Percentiles rank a stretch among this genome's conserved stretches.
Evolutionary conservation across 306 rosid genomes (phyloP).

Genomic region (Castanea crenata): DNA sequence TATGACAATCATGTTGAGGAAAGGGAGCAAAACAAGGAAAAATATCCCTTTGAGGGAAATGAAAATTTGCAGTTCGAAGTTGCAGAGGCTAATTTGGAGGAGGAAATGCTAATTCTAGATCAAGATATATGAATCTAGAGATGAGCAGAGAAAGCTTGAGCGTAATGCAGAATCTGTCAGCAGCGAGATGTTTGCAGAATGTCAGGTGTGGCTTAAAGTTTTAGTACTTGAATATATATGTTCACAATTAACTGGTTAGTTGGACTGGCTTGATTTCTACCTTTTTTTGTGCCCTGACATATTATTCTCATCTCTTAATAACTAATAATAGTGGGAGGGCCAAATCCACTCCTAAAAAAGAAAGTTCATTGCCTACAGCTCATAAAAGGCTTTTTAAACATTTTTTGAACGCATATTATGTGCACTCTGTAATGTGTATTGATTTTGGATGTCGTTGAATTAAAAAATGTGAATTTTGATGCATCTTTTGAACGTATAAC

Average conservation of each 20-base stretch:
- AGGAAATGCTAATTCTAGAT: constrained; percentile 65
- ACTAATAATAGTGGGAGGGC: neutral
- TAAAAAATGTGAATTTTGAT: neutral
- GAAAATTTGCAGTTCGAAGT: constrained; percentile 36
- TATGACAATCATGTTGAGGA: constrained; percentile 23
- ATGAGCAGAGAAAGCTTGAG: constrained; percentile 79
- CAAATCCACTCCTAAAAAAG: neutral
- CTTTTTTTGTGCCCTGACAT: neutral
- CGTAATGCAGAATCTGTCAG: constrained; percentile 89
- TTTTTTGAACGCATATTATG: neutral
- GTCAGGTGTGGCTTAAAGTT: constrained; percentile 67
- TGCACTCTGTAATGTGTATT: neutral
- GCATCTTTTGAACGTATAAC: neutral
- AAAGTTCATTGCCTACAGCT: neutral
- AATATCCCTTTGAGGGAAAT: constrained; percentile 19
- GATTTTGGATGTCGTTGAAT: neutral
- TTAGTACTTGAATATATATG: neutral
- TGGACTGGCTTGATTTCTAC: neutral
- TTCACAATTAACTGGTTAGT: neutral
- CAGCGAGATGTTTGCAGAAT: constrained; percentile 83
- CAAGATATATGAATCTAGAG: constrained; percentile 56
- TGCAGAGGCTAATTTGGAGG: constrained; percentile 49
- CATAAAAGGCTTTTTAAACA: neutral
- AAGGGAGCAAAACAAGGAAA: constrained; percentile 28
- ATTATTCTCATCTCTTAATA: neutral